These are phyloP conservation scores for Hypoxylon sp. DNA, from an alignment of 2,329 filamentous ascomycete genomes.

Conservation along the genomic window DNA sequence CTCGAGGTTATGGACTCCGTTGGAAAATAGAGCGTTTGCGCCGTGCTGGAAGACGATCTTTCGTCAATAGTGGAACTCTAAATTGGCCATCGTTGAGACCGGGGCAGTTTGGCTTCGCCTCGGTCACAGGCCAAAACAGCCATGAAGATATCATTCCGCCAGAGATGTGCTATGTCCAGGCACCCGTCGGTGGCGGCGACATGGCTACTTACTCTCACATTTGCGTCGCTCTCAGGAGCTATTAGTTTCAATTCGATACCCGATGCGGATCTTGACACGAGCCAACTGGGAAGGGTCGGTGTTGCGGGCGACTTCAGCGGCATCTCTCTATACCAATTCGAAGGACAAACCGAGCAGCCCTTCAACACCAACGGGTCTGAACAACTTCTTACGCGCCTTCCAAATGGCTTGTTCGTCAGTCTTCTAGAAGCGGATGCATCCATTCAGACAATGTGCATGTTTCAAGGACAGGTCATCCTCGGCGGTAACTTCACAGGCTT, in stretches of 20 bases:
- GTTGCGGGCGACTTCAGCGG: constrained; percentile 91
- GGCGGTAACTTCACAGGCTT: constrained; percentile 97
- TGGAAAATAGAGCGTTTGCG: constrained; percentile 41
- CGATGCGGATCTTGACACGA: constrained; percentile 81
- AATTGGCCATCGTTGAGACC: constrained; percentile 42
- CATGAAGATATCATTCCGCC: constrained; percentile 64
- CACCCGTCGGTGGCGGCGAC: constrained; percentile 36
- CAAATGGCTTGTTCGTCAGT: constrained; percentile 84
- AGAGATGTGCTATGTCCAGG: constrained; percentile 59
- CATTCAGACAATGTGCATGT: constrained; percentile 90
- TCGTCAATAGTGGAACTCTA: constrained; percentile 24
- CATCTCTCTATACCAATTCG: constrained; percentile 89
- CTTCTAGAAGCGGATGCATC: constrained; percentile 83
- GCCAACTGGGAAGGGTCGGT: constrained; percentile 82
- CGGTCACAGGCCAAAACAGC: constrained; percentile 47
- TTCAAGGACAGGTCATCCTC: constrained; percentile 79
- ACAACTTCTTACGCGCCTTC: constrained; percentile 83
- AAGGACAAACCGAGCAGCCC: constrained; percentile 79
- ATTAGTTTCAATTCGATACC: constrained; percentile 73
- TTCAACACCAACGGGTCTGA: constrained; percentile 82
- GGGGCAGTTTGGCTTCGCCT: constrained; percentile 46
- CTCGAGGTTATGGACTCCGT: constrained; percentile 50
- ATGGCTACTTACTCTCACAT: constrained; percentile 58
- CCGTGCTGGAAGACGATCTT: constrained; percentile 30
- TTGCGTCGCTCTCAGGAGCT: constrained; percentile 61